phyloP scores from a whole-genome alignment of 805 yeast species.

The Candida loeiensis region DNA sequence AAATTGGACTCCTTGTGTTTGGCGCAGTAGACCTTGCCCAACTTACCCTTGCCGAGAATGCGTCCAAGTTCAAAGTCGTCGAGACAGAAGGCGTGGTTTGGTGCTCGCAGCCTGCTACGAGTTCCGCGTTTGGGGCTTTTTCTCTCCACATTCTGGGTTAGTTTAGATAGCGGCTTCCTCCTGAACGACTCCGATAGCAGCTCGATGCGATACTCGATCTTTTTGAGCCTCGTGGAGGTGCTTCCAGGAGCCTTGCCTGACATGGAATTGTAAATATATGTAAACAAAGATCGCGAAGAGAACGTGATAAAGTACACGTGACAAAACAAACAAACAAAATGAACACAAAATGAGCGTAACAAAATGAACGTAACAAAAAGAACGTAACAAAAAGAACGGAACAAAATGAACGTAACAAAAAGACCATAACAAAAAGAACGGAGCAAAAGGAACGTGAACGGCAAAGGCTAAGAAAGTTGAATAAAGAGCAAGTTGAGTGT shows the following conservation, averaged over 20 bases:
- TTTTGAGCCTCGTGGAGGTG: conserved; percentile 11
- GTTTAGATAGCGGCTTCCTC: conserved; percentile 16
- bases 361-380: no score
- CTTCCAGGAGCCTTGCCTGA: conserved; percentile 1
- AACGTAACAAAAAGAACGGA: no score
- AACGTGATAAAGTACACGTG: background rate
- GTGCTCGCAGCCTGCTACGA: background rate
- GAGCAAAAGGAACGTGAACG: no score
- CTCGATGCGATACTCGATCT: conserved; percentile 21
- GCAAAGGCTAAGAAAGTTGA: no score
- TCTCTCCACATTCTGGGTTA: conserved; percentile 14
- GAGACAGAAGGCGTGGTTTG: conserved; percentile 16
- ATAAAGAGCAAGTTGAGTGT: no score
- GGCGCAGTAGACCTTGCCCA: conserved; percentile 90
- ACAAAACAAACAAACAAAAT: background rate
- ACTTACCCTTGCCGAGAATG: conserved; percentile 87
- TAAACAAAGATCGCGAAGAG: no score
- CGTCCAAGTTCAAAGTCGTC: conserved; percentile 83
- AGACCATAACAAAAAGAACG: no score
- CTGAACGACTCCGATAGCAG: conserved; percentile 11
- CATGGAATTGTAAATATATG: no score
- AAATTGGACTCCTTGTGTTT: conserved; percentile 70
- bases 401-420: no score
- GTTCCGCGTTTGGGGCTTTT: conserved; percentile 1
- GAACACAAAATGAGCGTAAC: no score